These are phyloP conservation scores for Lactifluus pinguis DNA, from an alignment of 768 basidiomycete genomes.

Conservation along the genomic window DNA sequence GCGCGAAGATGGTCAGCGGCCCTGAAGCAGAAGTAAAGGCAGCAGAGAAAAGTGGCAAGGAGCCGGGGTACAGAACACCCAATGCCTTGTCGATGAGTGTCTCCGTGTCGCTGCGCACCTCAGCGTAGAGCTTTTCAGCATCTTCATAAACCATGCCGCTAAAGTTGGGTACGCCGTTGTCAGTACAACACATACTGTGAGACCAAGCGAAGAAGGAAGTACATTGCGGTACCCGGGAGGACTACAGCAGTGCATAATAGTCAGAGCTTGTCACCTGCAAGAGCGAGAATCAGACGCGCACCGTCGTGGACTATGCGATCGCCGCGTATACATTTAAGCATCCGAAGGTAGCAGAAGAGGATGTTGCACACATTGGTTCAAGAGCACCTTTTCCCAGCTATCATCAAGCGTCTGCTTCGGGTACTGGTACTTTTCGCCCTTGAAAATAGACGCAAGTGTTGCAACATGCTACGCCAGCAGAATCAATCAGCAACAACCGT, in stretches of 20 bases:
- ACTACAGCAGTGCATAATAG: constrained; percentile 26
- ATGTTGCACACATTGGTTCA: constrained; percentile 67
- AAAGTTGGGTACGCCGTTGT: constrained; percentile 30
- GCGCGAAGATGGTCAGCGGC: constrained; percentile 45
- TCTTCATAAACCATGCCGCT: constrained; percentile 98
- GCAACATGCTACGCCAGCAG: constrained; percentile 25
- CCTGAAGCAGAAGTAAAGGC: constrained; percentile 27
- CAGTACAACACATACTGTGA: too few relatives aligned
- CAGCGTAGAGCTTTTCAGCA: constrained; percentile 78
- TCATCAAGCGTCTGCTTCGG: constrained; percentile 76
- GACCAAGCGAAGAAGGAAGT: too few relatives aligned
- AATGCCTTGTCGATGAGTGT: constrained; percentile 70
- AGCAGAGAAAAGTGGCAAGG: constrained; percentile 26
- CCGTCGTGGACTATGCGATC: constrained; percentile 65
- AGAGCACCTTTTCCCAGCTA: constrained; percentile 86
- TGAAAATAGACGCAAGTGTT: constrained; percentile 69
- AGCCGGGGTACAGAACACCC: constrained; percentile 54
- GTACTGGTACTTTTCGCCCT: constrained; percentile 50
- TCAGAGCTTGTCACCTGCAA: neutral
- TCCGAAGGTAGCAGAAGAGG: neutral
- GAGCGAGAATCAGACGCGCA: constrained; percentile 26
- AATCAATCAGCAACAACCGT: neutral
- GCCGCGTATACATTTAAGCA: constrained; percentile 4
- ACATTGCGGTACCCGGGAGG: too few relatives aligned
- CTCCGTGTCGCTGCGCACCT: constrained; percentile 65